Evolutionary conservation across 2,329 filamentous ascomycete species (phyloP), one percentile per base, ranked within the genome.

Genomic region (Bipolaris oryzae): DNA sequence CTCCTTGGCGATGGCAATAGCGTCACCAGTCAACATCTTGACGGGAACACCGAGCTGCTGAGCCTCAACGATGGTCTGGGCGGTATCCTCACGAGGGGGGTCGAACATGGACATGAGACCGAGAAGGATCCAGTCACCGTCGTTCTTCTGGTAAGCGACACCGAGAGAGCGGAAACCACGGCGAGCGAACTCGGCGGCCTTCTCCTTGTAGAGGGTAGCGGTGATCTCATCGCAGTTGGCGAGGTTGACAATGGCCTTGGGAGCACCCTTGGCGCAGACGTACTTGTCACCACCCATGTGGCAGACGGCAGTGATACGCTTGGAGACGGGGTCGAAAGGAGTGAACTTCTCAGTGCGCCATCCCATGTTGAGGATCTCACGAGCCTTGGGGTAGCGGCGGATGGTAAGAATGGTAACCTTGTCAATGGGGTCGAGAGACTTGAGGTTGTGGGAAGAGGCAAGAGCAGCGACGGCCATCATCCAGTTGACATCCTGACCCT

Each of bases 21-120:
- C 89, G 74, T 91, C 89, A 84, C 89, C 89, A 79, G 89, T 91
- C 77, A 91, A 81, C 89, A 91, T 91, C 85, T 91, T 91, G 67
- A 91, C 89, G 64, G 85, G 86, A 33, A 91, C 87, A 82, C 89
- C 89, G 55, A 91, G 87, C 75, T 88, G 84, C 77, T 90, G 87
- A 62, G 89, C 88, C 79, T 91, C 88, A 71, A 89, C 80, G 72
- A 91, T 91, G 64, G 89, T 91, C 80, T 90, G 88, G 64, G 89
- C 89, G 61, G 89, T 91, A 76, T 91, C 89, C 70, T 90, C 88
- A 82, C 89, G 88, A 60, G 89, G 89, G 72, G 89, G 89, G 76
- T 91, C 89, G 80, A 91, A 91, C 86, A 91, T 90, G 72, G 89
- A 89, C 76, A 91, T 83, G 81, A 91, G 87, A 76, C 89, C 89